phyloP scores from a whole-genome alignment of 371 early-diverging fungal species.

The Smittium mucronatum region DNA sequence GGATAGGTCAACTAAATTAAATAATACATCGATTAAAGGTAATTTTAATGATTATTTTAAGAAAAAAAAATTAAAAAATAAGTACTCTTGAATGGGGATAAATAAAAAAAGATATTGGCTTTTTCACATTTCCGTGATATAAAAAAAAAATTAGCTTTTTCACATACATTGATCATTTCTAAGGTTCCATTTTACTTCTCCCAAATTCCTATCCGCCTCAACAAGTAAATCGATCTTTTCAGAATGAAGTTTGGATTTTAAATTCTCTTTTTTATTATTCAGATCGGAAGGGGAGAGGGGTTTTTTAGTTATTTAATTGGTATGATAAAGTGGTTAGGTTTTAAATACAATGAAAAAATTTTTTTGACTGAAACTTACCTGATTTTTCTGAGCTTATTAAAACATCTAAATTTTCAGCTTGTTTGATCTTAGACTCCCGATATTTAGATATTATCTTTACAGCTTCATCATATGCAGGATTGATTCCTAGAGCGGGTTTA shows the following conservation, averaged over 20 bases:
- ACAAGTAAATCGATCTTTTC: conserved; percentile 48
- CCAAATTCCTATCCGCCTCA: conserved; percentile 54
- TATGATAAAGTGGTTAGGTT: too few species aligned
- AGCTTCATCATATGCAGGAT: conserved; percentile 62
- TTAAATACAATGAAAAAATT: too few species aligned
- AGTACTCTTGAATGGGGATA: too few species aligned
- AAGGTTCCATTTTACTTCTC: conserved; percentile 54
- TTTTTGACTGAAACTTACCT: too few species aligned
- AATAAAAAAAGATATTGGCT: too few species aligned
- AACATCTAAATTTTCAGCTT: conserved; percentile 20
- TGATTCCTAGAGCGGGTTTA: conserved; percentile 39
- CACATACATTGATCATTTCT: conserved; percentile 38
- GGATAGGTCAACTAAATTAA: conserved; percentile 41
- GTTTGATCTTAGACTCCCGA: conserved; percentile 39
- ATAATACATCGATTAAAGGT: neutral
- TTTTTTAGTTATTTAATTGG: too few species aligned
- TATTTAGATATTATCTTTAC: conserved; percentile 54
- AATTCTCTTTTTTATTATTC: too few species aligned
- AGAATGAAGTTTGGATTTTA: conserved; percentile 40
- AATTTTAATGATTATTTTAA: neutral
- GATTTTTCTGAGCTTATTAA: conserved; percentile 24
- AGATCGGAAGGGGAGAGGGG: too few species aligned
- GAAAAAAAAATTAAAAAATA: too few species aligned
- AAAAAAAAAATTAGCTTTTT: too few species aligned
- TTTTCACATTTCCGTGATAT: too few species aligned